Conservation (phyloP, 2,329 filamentous ascomycete species). For the Ophiostoma sp. region DNA sequence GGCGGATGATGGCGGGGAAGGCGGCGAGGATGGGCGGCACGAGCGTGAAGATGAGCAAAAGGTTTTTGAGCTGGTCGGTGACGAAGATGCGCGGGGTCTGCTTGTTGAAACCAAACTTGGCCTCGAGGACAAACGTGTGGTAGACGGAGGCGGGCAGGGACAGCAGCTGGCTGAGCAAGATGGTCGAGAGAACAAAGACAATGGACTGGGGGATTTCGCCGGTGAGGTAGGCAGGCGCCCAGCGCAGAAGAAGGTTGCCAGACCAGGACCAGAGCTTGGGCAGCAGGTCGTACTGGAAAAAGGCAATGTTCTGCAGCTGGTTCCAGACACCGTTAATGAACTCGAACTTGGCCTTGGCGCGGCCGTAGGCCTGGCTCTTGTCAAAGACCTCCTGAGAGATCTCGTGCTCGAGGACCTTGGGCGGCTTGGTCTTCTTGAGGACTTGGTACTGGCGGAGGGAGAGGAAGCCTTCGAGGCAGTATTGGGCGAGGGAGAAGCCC, state of each 20-base stretch:
- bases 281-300: conserved; percentile 86
- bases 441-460: conserved; percentile 86
- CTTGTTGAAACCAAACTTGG: conserved; percentile 98
- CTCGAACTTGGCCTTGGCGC: conserved; percentile 88
- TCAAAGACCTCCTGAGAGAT: conserved; percentile 87
- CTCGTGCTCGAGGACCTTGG: conserved; percentile 81
- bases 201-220: conserved; percentile 94
- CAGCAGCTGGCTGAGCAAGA: conserved; percentile 72
- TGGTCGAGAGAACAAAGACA: conserved; percentile 83
- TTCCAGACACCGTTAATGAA: conserved; percentile 76
- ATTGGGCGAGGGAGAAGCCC: conserved; percentile 89
- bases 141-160: conserved; percentile 81
- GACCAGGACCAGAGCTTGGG: conserved; percentile 85
- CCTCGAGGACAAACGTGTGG: conserved; percentile 91
- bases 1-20: conserved; percentile 89
- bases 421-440: conserved; percentile 71
- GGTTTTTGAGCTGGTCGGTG: conserved; percentile 85
- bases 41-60: conserved; percentile 72
- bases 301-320: conserved; percentile 80
- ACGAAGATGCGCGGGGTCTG: conserved; percentile 86
- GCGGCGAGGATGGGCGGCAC: conserved; percentile 84
- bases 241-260: conserved; percentile 66
- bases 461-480: conserved; percentile 82
- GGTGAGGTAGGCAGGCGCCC: conserved; percentile 70
- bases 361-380: conserved; percentile 92